These are phyloP conservation scores for Poa pratensis DNA, from an alignment of 176 grass and related monocot species.

Conservation along the genomic window DNA sequence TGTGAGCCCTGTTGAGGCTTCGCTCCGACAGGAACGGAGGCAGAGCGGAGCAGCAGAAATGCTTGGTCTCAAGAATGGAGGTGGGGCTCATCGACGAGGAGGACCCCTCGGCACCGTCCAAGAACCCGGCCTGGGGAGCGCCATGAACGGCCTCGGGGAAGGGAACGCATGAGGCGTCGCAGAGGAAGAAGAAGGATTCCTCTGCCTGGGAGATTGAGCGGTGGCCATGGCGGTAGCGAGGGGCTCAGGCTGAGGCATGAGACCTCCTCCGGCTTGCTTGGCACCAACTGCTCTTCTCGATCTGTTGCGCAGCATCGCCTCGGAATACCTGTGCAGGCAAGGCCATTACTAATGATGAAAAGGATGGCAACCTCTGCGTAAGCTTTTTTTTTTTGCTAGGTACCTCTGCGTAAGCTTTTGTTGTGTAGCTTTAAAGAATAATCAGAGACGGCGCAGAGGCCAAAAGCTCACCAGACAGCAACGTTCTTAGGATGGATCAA, in stretches of 20 bases:
- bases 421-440: conserved; percentile 57
- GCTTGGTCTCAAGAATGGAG: conserved; percentile 85
- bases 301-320: conserved; percentile 62
- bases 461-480: conserved; percentile 55
- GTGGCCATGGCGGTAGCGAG: neutral
- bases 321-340: conserved; percentile 22
- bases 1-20: conserved; percentile 43
- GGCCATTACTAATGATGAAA: conserved; percentile 53
- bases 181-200: conserved; percentile 17
- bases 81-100: conserved; percentile 77
- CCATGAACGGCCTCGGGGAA: conserved; percentile 69
- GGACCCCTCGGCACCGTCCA: conserved; percentile 50
- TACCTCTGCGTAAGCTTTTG: conserved; percentile 50
- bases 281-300: conserved; percentile 59
- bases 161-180: conserved; percentile 35
- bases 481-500: conserved; percentile 46
- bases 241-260: conserved; percentile 56
- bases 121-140: conserved; percentile 50
- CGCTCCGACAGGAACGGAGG: conserved; percentile 60
- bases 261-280: conserved; percentile 44
- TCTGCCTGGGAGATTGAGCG: conserved; percentile 43
- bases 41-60: conserved; percentile 56
- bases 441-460: conserved; percentile 47
- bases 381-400: no score
- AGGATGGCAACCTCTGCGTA: conserved; percentile 47